Base-by-base conservation (phyloP, 2,329 filamentous ascomycete genomes). In the Venturia asperata region DNA sequence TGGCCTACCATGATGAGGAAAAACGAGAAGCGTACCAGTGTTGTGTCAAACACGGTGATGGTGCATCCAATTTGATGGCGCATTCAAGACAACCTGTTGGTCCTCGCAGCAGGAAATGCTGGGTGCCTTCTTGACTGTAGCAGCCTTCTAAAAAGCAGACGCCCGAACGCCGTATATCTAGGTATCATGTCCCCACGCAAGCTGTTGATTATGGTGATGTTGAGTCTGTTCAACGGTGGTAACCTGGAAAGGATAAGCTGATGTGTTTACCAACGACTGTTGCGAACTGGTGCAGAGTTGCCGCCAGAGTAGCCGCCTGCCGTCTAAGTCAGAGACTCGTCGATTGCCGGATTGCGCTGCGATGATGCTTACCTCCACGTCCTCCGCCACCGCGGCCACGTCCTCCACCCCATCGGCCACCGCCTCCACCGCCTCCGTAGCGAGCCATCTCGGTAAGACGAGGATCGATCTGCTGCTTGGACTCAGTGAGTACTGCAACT, bases 391-490 rank as follows among this genome's bases (percentile, higher is more conserved):
- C 82, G 70, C 85, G 84, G 70, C 88, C 86, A 72, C 88, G 84
- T 75, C 88, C 88, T 72, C 90, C 81, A 66, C 83, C 77, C 72
- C 84, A 86, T 73, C 88, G 86, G 70, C 89, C 86, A 69, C 88
- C 85, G 64, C 89, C 89, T 67, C 91, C 91, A 66, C 91, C 91
- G 68, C 92, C 91, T 70, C 91, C 86, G 76, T 92, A 97, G 77
- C 94, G 90, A 71, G 86, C 87, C 94, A 99, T 97, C 83, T 99
- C 94, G 69, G 87, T 87, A 69, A 99, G 88, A 77, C 92, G 89
- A 74, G 94, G 94, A 74, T 97, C 94, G 78, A 99, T 92, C 79
- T 95, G 89, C 82, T 99, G 94, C 83, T 97, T 97, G 70, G 94
- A 92, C 81, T 99, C 94, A 75, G 88, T 88, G 71, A 99, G 88